Evolutionary conservation across 2,329 filamentous ascomycete genomes (phyloP).

Genomic region (Cladophialophora yegresii): DNA sequence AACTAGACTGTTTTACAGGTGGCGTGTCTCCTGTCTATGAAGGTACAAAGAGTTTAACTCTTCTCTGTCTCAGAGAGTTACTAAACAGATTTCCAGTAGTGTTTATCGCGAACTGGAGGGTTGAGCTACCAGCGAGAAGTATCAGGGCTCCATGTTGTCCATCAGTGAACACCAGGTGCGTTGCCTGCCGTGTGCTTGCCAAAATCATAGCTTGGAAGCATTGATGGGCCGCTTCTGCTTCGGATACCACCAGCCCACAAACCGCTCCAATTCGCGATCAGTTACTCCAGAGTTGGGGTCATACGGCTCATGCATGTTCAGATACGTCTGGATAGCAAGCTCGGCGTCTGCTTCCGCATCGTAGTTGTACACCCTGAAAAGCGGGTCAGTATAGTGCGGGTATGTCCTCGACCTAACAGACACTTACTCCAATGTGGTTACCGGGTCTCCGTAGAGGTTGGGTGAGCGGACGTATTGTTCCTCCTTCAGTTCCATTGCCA

Average conservation of each 20-base stretch:
- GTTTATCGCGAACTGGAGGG: background rate
- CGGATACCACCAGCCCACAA: conserved; percentile 43
- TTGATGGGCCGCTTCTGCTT: conserved; percentile 19
- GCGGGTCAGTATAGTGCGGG: background rate
- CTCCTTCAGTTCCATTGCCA: conserved; percentile 19
- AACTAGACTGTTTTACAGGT: background rate
- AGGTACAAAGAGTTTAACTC: background rate
- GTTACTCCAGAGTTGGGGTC: conserved; percentile 41
- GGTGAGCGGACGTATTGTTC: conserved; percentile 36
- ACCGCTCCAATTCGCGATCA: conserved; percentile 39
- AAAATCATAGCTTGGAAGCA: conserved; percentile 20
- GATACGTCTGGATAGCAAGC: conserved; percentile 24
- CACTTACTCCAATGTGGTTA: conserved; percentile 18
- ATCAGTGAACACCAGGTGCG: background rate
- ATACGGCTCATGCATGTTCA: conserved; percentile 29
- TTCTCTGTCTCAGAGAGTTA: background rate
- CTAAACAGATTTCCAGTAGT: background rate
- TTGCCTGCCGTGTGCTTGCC: background rate
- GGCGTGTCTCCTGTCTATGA: background rate
- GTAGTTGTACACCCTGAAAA: conserved; percentile 24
- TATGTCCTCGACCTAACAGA: background rate
- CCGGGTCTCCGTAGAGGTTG: conserved; percentile 42
- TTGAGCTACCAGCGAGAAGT: background rate
- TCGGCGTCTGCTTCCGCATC: conserved; percentile 32
- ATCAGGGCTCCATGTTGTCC: background rate